These are phyloP conservation scores for Claviceps paspali DNA, from an alignment of 2,329 filamentous ascomycete species.

Conservation along the genomic window DNA sequence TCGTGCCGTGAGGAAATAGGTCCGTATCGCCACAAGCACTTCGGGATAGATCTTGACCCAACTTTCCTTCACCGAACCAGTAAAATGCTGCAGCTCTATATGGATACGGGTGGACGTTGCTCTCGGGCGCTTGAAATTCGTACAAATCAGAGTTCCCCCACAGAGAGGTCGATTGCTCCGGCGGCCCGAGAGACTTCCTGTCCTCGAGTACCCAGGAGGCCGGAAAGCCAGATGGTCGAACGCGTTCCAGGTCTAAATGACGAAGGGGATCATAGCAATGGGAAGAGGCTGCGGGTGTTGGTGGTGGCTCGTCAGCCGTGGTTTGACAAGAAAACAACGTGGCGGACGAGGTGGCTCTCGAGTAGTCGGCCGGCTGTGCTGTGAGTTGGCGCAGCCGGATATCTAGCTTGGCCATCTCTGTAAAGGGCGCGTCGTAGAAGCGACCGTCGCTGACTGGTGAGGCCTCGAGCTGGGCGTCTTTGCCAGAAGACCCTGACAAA, in stretches of 20 bases:
- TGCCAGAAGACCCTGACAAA: background rate
- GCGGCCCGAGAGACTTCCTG: conserved; percentile 1
- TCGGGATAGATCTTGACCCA: background rate
- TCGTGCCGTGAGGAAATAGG: background rate
- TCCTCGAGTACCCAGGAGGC: conserved; percentile 2
- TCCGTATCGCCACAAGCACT: conserved; percentile 1
- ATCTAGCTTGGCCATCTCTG: conserved; percentile 1
- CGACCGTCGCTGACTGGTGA: background rate
- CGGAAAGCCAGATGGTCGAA: conserved; percentile 3
- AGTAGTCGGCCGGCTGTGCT: background rate
- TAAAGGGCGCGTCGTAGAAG: background rate
- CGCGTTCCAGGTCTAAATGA: background rate
- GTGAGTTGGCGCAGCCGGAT: background rate
- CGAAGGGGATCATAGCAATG: conserved; percentile 3
- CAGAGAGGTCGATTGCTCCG: conserved; percentile 1
- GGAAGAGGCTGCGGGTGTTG: conserved; percentile 4
- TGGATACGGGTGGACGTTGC: background rate
- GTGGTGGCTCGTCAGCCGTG: conserved; percentile 1
- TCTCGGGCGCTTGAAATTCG: background rate
- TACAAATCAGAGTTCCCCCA: background rate
- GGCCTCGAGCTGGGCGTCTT: background rate
- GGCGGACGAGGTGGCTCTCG: background rate
- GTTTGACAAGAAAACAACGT: background rate
- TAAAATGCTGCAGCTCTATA: background rate
- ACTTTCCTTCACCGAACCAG: background rate